Conservation (phyloP, 139 green algal genomes). For the Dunaliella primolecta region DNA sequence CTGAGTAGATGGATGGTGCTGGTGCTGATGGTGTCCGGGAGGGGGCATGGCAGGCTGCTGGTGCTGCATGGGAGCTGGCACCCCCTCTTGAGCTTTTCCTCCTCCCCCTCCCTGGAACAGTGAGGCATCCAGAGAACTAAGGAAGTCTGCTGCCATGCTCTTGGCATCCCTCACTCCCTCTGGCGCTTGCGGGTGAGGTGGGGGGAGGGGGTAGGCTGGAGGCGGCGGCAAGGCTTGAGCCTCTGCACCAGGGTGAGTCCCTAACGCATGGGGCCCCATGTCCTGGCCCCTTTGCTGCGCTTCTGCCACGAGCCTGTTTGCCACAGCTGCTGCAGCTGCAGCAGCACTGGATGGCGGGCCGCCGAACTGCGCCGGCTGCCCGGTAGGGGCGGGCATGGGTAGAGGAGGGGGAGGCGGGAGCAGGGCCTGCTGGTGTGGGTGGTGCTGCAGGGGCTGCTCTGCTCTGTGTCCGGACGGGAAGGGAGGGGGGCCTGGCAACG, state of each 20-base stretch:
- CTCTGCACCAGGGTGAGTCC: too few species aligned
- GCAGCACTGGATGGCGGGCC: not conserved
- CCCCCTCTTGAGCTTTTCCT: too few species aligned
- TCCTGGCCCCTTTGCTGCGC: not conserved
- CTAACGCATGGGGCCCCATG: too few species aligned
- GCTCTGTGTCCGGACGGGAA: not conserved
- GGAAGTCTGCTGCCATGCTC: conserved; percentile 27
- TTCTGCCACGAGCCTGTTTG: not conserved
- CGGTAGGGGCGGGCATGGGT: too few species aligned
- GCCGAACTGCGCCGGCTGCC: too few species aligned
- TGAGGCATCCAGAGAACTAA: conserved; percentile 15
- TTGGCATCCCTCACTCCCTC: conserved; percentile 6
- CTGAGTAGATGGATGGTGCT: too few species aligned
- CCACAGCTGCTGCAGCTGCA: not conserved
- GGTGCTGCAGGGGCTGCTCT: not conserved
- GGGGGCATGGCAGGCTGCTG: too few species aligned
- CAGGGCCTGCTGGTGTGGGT: not conserved
- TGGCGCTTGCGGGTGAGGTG: not conserved
- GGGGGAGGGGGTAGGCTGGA: not conserved
- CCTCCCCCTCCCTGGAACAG: not conserved
- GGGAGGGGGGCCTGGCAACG: not conserved
- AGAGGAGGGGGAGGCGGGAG: not conserved
- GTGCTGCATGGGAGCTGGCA: too few species aligned
- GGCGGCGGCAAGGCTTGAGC: not conserved
- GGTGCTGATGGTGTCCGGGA: too few species aligned